These are phyloP conservation scores for Alternaria gansuensis DNA, from an alignment of 2,329 filamentous ascomycete species.

Conservation along the genomic window DNA sequence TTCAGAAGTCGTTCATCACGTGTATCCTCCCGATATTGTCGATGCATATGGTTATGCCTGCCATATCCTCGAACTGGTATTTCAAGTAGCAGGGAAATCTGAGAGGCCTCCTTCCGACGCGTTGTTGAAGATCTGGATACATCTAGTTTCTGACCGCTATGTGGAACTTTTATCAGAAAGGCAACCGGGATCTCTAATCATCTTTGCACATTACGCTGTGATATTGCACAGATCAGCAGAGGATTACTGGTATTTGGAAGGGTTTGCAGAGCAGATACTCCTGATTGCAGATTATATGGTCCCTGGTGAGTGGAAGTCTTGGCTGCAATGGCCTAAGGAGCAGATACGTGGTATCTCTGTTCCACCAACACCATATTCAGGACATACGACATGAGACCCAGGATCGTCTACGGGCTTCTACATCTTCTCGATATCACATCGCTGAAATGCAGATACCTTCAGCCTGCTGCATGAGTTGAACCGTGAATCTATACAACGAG, in stretches of 20 bases:
- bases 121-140: slow-evolving; percentile 42
- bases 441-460: background rate
- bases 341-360: slow-evolving; percentile 29
- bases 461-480: background rate
- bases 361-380: slow-evolving; percentile 13
- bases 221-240: slow-evolving; percentile 36
- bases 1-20: slow-evolving; percentile 33
- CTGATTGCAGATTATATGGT: slow-evolving; percentile 37
- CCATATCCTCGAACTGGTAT: slow-evolving; percentile 34
- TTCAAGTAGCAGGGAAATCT: slow-evolving; percentile 26
- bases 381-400: slow-evolving; percentile 4
- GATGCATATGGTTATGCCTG: slow-evolving; percentile 41
- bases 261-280: slow-evolving; percentile 38
- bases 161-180: slow-evolving; percentile 40
- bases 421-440: background rate
- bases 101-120: slow-evolving; percentile 34
- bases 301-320: slow-evolving; percentile 38
- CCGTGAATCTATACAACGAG: background rate
- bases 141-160: slow-evolving; percentile 37
- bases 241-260: slow-evolving; percentile 41
- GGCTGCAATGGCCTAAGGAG: slow-evolving; percentile 43
- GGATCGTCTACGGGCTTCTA: background rate
- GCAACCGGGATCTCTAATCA: slow-evolving; percentile 47
- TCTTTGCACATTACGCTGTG: slow-evolving; percentile 51
- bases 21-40: slow-evolving; percentile 42